phyloP scores from a whole-genome alignment of 306 rosid species.

The Adenanthera pavonina region DNA sequence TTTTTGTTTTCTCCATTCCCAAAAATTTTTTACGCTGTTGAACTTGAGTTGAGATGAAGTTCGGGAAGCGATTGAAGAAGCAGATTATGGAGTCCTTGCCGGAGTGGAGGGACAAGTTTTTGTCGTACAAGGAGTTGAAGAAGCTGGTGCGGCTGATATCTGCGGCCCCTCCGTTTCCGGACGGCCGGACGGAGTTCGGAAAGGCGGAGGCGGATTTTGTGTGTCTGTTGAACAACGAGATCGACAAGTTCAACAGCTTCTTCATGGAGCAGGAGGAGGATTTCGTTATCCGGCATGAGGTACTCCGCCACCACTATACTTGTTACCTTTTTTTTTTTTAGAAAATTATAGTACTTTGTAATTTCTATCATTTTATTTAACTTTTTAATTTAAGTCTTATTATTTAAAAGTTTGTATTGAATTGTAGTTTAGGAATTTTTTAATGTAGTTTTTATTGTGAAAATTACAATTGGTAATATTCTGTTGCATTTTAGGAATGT shows the following conservation, averaged over 20 bases:
- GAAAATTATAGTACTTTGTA: too few relatives aligned
- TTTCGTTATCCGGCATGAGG: slow-evolving; percentile 81
- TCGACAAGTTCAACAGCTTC: slow-evolving; percentile 83
- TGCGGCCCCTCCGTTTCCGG: slow-evolving; percentile 44
- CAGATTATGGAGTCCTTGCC: slow-evolving; percentile 77
- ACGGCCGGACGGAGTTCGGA: slow-evolving; percentile 47
- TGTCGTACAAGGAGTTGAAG: slow-evolving; percentile 90
- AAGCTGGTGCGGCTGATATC: slow-evolving; percentile 62
- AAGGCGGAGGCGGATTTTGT: slow-evolving; percentile 70
- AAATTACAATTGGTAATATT: too few relatives aligned
- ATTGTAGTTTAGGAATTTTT: too few relatives aligned
- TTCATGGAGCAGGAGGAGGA: slow-evolving; percentile 90
- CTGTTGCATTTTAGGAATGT: too few relatives aligned
- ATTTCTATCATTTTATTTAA: too few relatives aligned
- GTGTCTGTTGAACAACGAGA: slow-evolving; percentile 75
- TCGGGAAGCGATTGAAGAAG: slow-evolving; percentile 85
- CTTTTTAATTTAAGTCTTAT: too few relatives aligned
- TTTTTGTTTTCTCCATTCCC: background rate
- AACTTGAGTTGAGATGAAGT: slow-evolving; percentile 58
- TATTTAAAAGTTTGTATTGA: too few relatives aligned
- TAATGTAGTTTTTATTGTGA: too few relatives aligned
- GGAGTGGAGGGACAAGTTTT: slow-evolving; percentile 75
- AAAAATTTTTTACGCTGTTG: background rate
- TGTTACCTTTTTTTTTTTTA: too few relatives aligned
- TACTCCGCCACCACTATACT: background rate